Conservation (phyloP, 345 rosid species). For the Murraya koenigii region DNA sequence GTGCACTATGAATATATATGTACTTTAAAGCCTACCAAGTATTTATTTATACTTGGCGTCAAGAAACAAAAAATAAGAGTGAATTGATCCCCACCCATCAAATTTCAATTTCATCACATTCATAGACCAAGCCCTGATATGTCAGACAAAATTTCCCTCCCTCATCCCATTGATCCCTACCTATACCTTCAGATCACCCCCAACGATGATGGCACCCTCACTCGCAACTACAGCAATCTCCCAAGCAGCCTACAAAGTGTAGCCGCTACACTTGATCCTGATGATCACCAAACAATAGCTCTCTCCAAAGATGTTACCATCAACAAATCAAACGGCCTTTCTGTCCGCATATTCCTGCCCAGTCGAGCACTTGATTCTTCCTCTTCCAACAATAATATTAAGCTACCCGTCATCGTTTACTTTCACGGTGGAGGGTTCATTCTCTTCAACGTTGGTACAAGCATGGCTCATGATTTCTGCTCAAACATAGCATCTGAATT, state of each 20-base stretch:
- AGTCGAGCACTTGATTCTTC: background rate
- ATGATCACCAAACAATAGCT: background rate
- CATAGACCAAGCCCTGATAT: background rate
- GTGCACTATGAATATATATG: too few relatives aligned
- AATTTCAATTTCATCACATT: too few relatives aligned
- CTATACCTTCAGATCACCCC: slow-evolving; percentile 22
- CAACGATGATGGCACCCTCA: background rate
- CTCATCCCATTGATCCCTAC: slow-evolving; percentile 20
- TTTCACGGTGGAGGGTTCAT: slow-evolving; percentile 74
- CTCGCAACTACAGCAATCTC: background rate
- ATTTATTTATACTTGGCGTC: too few relatives aligned
- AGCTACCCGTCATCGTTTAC: slow-evolving; percentile 56
- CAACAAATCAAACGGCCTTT: slow-evolving; percentile 26
- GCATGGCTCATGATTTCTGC: slow-evolving; percentile 27
- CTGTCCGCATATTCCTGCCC: slow-evolving; percentile 38
- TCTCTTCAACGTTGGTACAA: slow-evolving; percentile 26
- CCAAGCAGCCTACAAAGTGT: slow-evolving; percentile 11
- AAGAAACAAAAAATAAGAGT: too few relatives aligned
- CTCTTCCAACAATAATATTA: background rate
- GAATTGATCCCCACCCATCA: too few relatives aligned
- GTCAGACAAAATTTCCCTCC: background rate
- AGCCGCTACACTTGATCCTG: background rate
- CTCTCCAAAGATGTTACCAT: slow-evolving; percentile 29
- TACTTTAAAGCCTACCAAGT: too few relatives aligned
- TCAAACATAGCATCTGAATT: slow-evolving; percentile 27